These are phyloP conservation scores for Trichoderma orchidacearum DNA, from an alignment of 495 filamentous ascomycete genomes.

Conservation along the genomic window DNA sequence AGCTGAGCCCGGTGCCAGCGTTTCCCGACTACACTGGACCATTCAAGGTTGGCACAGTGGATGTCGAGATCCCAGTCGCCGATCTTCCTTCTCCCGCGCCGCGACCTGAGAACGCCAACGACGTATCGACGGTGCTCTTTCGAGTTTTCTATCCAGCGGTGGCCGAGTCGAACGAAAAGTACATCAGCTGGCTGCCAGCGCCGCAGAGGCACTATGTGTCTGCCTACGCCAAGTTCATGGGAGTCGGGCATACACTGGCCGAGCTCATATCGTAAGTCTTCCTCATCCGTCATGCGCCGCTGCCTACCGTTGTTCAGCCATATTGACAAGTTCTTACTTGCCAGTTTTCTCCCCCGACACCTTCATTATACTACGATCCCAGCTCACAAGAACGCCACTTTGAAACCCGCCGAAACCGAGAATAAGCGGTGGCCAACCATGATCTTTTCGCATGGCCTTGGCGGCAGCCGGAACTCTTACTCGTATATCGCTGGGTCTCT, in stretches of 20 bases:
- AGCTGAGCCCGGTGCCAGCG: constrained; percentile 39
- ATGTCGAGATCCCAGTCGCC: constrained; percentile 56
- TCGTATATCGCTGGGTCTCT: constrained; percentile 56
- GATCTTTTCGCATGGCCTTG: constrained; percentile 71
- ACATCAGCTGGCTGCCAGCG: constrained; percentile 54
- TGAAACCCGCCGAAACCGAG: constrained; percentile 15
- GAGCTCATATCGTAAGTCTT: constrained; percentile 44
- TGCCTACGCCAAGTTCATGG: constrained; percentile 56
- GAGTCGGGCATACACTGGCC: constrained; percentile 38
- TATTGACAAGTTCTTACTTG: neutral
- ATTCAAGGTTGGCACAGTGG: constrained; percentile 58
- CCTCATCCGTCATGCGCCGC: neutral
- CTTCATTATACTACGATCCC: constrained; percentile 51
- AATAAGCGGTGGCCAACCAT: constrained; percentile 54
- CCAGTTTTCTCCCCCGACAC: constrained; percentile 45
- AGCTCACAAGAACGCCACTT: constrained; percentile 27
- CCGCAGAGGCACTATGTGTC: constrained; percentile 56
- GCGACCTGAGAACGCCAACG: constrained; percentile 31
- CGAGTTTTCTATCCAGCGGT: constrained; percentile 62
- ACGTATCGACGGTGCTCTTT: constrained; percentile 54
- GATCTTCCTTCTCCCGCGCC: constrained; percentile 39
- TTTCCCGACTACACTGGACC: constrained; percentile 61
- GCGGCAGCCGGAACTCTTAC: constrained; percentile 61
- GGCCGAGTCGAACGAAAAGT: constrained; percentile 22
- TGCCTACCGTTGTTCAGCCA: neutral